Evolutionary conservation across 257 asterid species (phyloP).

Genomic region (Nemophila menziesii): DNA sequence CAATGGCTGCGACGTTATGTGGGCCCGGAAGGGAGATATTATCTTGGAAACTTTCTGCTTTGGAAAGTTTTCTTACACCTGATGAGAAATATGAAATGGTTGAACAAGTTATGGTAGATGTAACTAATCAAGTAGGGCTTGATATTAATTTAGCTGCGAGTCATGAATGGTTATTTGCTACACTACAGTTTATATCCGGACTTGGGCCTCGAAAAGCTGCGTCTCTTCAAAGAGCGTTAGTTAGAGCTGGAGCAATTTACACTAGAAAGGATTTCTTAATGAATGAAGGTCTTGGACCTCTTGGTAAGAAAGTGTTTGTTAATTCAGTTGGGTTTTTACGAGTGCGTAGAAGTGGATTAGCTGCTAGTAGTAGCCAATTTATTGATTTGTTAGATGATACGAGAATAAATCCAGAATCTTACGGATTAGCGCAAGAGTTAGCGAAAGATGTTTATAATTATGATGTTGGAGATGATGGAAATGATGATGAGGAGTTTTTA

Average conservation of each 20-base stretch:
- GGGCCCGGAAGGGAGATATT: constrained; percentile 90
- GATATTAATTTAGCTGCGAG: constrained; percentile 46
- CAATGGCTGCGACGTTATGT: constrained; percentile 84
- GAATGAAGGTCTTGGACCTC: constrained; percentile 72
- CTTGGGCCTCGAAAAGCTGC: constrained; percentile 97
- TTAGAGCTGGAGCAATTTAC: constrained; percentile 75
- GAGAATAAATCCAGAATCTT: constrained; percentile 91
- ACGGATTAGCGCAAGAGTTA: constrained; percentile 72
- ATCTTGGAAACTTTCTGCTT: constrained; percentile 82
- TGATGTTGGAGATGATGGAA: constrained; percentile 60
- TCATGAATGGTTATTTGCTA: constrained; percentile 92
- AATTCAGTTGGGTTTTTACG: constrained; percentile 93
- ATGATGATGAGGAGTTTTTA: constrained; percentile 77
- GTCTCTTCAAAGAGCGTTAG: constrained; percentile 71
- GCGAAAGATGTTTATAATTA: constrained; percentile 84
- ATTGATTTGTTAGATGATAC: constrained; percentile 90
- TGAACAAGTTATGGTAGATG: constrained; percentile 92
- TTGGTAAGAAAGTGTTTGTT: constrained; percentile 78
- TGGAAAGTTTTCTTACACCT: constrained; percentile 80
- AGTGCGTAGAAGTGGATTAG: constrained; percentile 76
- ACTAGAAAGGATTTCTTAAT: constrained; percentile 80
- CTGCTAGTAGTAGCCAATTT: constrained; percentile 73
- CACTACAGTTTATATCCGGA: constrained; percentile 85
- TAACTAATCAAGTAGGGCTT: constrained; percentile 87
- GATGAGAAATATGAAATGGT: constrained; percentile 88